Percentiles rank a stretch among this genome's conserved stretches.
These are phyloP conservation scores for Penicillium fuscoglaucum DNA, from an alignment of 2,329 filamentous ascomycete genomes.

Conservation along the genomic window DNA sequence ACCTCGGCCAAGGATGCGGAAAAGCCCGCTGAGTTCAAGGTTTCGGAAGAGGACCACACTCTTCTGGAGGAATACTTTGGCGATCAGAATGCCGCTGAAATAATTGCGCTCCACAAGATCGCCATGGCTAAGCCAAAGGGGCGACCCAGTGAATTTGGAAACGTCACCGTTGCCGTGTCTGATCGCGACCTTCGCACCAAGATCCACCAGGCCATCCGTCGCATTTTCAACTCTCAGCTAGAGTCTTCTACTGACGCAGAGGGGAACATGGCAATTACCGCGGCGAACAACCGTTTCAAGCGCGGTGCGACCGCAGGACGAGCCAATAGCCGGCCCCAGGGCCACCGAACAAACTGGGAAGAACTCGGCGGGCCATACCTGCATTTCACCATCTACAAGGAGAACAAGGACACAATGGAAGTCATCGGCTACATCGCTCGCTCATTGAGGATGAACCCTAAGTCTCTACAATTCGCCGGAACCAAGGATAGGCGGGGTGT, in stretches of 20 bases:
- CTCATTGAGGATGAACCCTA: constrained; percentile 66
- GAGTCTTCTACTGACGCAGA: constrained; percentile 75
- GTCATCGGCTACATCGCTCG: constrained; percentile 74
- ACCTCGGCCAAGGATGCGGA: constrained; percentile 16
- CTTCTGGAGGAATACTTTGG: constrained; percentile 54
- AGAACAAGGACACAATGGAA: constrained; percentile 97
- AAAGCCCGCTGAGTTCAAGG: constrained; percentile 28
- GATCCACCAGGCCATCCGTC: constrained; percentile 68
- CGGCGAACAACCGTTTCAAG: constrained; percentile 40
- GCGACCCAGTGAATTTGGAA: constrained; percentile 58
- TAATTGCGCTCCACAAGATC: constrained; percentile 57
- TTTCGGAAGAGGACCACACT: constrained; percentile 48
- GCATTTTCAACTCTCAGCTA: constrained; percentile 74
- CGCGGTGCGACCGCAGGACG: constrained; percentile 35
- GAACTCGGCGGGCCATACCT: constrained; percentile 76
- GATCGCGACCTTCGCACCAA: constrained; percentile 63
- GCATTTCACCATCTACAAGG: constrained; percentile 92
- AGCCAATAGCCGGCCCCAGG: constrained; percentile 28
- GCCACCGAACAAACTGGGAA: constrained; percentile 58
- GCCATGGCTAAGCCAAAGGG: constrained; percentile 55
- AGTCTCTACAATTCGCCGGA: constrained; percentile 76
- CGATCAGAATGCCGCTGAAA: constrained; percentile 48
- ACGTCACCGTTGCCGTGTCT: constrained; percentile 55
- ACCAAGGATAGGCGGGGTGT: constrained; percentile 89
- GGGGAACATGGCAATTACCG: constrained; percentile 63